A percentile compares a stretch with the other conserved stretches of the same genome.
These are phyloP conservation scores for Excoecaria agallocha DNA, from an alignment of 345 rosid genomes.

Conservation along the genomic window DNA sequence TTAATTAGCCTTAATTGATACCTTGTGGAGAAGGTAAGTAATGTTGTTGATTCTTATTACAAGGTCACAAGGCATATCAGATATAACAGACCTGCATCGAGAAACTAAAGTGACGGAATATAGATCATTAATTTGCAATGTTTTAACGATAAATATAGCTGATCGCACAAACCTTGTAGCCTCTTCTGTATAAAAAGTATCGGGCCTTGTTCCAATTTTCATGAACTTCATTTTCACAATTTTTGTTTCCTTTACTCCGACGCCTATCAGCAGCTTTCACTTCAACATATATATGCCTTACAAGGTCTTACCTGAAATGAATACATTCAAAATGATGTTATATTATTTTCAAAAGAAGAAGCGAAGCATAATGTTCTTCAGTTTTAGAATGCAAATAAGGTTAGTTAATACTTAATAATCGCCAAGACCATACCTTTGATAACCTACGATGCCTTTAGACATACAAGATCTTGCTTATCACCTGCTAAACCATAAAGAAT, in stretches of 20 bases:
- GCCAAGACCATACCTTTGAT: too few species aligned
- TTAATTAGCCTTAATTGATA: conserved; percentile 24
- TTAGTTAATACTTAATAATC: too few species aligned
- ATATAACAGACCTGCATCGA: conserved; percentile 61
- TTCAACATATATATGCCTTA: conserved; percentile 19
- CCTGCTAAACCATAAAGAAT: conserved; percentile 19
- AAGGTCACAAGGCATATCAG: conserved; percentile 69
- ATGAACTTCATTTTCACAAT: conserved; percentile 76
- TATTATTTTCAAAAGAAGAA: too few species aligned
- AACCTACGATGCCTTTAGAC: conserved; percentile 14
- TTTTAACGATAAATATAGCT: not conserved
- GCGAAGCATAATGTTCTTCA: too few species aligned
- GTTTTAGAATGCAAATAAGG: too few species aligned
- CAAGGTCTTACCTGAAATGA: conserved; percentile 15
- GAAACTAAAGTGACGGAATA: conserved; percentile 9
- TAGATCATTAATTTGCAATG: not conserved
- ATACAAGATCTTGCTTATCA: conserved; percentile 19
- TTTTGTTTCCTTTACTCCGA: conserved; percentile 20
- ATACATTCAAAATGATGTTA: not conserved
- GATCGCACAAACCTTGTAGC: conserved; percentile 58
- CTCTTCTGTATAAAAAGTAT: conserved; percentile 87
- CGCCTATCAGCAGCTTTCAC: conserved; percentile 2
- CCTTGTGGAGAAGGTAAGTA: conserved; percentile 78
- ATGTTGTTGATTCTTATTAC: conserved; percentile 57
- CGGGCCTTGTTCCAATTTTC: conserved; percentile 88